phyloP scores from a whole-genome alignment of 208 protist genomes.

The Trypanosoma avium region DNA sequence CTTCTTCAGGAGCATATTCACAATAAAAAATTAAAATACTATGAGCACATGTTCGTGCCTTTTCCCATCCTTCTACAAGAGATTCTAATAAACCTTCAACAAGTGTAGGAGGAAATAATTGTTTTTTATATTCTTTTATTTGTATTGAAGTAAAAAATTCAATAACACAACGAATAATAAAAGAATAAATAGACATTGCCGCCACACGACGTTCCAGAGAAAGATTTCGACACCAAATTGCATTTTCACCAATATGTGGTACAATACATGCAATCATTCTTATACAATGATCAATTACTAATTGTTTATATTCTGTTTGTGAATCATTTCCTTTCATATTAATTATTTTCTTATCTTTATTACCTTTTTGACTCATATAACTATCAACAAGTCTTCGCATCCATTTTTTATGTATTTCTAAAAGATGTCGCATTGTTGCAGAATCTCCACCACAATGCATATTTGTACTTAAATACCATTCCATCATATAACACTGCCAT shows the following conservation, averaged over 20 bases:
- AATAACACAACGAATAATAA: constrained; percentile 33
- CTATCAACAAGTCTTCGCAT: constrained; percentile 51
- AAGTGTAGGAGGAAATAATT: constrained; percentile 33
- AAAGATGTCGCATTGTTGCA: constrained; percentile 59
- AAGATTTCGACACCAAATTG: constrained; percentile 27
- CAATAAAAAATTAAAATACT: constrained; percentile 54
- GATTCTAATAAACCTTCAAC: constrained; percentile 47
- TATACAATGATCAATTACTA: constrained; percentile 44
- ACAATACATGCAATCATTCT: constrained; percentile 37
- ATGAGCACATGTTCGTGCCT: constrained; percentile 45
- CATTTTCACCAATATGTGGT: constrained; percentile 51
- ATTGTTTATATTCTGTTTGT: constrained; percentile 19
- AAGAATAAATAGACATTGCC: constrained; percentile 48
- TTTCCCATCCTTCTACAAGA: constrained; percentile 76
- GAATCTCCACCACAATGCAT: constrained; percentile 84
- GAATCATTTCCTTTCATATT: background rate
- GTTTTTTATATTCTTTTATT: constrained; percentile 4
- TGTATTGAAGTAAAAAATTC: constrained; percentile 18
- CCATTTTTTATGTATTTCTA: constrained; percentile 77
- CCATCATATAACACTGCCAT: constrained; percentile 73
- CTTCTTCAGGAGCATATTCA: constrained; percentile 28
- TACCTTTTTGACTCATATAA: constrained; percentile 23
- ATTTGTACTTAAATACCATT: constrained; percentile 76
- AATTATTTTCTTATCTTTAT: no score
- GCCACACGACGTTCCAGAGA: constrained; percentile 65